Conservation (phyloP, 2,329 filamentous ascomycete genomes). For the Malbranchea cinnamomea region DNA sequence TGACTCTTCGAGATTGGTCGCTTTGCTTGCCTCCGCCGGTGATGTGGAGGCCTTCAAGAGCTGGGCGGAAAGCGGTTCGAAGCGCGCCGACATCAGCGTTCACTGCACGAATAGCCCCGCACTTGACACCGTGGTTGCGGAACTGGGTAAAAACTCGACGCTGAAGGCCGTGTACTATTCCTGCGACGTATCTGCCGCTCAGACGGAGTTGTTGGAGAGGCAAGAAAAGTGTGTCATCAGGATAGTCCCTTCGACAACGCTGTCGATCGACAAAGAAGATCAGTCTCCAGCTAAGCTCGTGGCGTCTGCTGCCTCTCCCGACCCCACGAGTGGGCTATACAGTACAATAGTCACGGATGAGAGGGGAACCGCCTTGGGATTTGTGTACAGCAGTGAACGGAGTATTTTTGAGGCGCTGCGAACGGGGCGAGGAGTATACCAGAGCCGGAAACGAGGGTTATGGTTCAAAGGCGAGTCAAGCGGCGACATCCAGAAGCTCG, state of each 20-base stretch:
- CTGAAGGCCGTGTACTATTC: constrained; percentile 25
- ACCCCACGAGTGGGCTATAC: constrained; percentile 69
- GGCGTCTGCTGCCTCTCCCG: constrained; percentile 60
- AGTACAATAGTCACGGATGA: constrained; percentile 88
- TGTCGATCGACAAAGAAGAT: constrained; percentile 53
- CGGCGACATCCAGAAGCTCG: constrained; percentile 79
- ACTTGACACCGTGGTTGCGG: constrained; percentile 18
- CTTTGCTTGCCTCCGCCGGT: constrained; percentile 31
- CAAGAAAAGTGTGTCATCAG: constrained; percentile 45
- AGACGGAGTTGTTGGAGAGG: constrained; percentile 33
- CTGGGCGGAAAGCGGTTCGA: constrained; percentile 24
- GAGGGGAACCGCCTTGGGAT: constrained; percentile 63
- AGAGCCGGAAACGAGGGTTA: constrained; percentile 84
- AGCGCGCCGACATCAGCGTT: constrained; percentile 23
- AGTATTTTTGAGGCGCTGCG: constrained; percentile 75
- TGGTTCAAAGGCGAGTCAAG: constrained; percentile 97
- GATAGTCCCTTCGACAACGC: constrained; percentile 53
- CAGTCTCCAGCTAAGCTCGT: constrained; percentile 55
- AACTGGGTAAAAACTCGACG: constrained; percentile 23
- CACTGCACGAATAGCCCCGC: constrained; percentile 12
- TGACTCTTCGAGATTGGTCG: constrained; percentile 40
- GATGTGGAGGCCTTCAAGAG: constrained; percentile 25
- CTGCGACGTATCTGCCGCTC: constrained; percentile 27
- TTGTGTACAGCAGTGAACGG: constrained; percentile 89
- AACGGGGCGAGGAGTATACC: constrained; percentile 76